A percentile compares a stretch with the other conserved stretches of the same genome.
Evolutionary conservation across 169 alveolate species (phyloP).

Genomic region (Plasmodium yoelii): DNA sequence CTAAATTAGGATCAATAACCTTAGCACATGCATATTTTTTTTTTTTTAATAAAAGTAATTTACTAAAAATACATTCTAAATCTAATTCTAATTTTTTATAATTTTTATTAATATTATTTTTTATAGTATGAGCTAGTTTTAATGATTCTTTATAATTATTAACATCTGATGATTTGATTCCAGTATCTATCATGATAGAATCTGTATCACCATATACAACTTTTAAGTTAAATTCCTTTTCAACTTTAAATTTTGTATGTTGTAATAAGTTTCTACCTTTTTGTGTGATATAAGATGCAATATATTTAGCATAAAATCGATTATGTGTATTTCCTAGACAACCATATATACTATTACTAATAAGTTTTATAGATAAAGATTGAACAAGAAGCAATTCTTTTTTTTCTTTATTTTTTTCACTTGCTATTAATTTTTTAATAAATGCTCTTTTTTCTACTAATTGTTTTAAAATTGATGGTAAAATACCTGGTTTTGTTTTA

Average conservation of each 20-base stretch:
- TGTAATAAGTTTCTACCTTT: constrained; percentile 87
- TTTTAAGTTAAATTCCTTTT: constrained; percentile 89
- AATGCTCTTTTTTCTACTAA: constrained; percentile 88
- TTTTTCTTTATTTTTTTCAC: constrained; percentile 87
- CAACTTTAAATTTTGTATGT: constrained; percentile 94
- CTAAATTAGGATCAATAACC: constrained; percentile 86
- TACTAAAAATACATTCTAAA: constrained; percentile 96
- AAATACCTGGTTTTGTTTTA: constrained; percentile 84
- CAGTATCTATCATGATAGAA: constrained; percentile 98
- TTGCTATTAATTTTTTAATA: constrained; percentile 80
- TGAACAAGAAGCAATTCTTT: constrained; percentile 92
- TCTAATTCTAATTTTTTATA: constrained; percentile 97
- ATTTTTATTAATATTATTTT: constrained; percentile 91
- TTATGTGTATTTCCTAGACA: constrained; percentile 98
- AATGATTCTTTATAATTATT: constrained; percentile 88
- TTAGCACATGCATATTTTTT: constrained; percentile 98
- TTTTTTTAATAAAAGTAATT: constrained; percentile 96
- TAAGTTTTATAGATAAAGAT: constrained; percentile 96
- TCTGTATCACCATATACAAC: constrained; percentile 99
- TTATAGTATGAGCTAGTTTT: constrained; percentile 91
- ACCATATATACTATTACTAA: constrained; percentile 99
- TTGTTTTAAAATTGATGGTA: constrained; percentile 91
- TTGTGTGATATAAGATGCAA: constrained; percentile 98
- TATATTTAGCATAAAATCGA: constrained; percentile 97
- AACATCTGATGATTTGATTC: constrained; percentile 86